Evolutionary conservation across 495 filamentous ascomycete genomes (phyloP).

Genomic region (Lasiosphaeria hispida): DNA sequence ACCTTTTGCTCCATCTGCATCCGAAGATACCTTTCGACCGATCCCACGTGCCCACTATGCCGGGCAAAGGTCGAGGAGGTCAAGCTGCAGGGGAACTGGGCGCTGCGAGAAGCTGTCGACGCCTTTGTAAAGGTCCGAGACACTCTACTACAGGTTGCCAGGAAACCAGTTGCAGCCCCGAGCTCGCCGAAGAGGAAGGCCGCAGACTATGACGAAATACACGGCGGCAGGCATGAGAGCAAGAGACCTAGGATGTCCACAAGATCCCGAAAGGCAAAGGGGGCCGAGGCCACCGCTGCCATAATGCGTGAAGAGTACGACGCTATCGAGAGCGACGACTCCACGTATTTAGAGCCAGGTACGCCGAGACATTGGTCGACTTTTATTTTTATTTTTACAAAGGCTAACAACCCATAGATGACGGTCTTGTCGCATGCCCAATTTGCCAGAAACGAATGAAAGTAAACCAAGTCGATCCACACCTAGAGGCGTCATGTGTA

Average conservation of each 20-base stretch:
- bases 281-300: constrained; percentile 33
- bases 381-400: too few relatives aligned
- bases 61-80: constrained; percentile 73
- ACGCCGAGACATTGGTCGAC: not conserved
- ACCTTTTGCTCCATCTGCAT: constrained; percentile 98
- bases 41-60: constrained; percentile 85
- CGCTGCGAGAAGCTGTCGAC: constrained; percentile 79
- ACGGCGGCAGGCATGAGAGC: constrained; percentile 23
- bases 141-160: constrained; percentile 60
- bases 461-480: constrained; percentile 63
- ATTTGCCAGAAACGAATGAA: constrained; percentile 79
- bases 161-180: constrained; percentile 25
- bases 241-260: constrained; percentile 49
- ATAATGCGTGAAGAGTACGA: constrained; percentile 38
- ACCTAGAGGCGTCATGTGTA: constrained; percentile 66
- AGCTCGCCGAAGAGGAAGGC: constrained; percentile 51
- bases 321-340: constrained; percentile 25
- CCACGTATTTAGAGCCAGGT: constrained; percentile 31
- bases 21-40: constrained; percentile 71
- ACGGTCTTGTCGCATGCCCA: constrained; percentile 79
- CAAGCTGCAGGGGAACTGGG: constrained; percentile 79
- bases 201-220: constrained; percentile 44
- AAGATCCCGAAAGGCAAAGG: constrained; percentile 39
- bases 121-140: constrained; percentile 66
- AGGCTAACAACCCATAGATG: constrained; percentile 47